Percentiles rank a stretch among this genome's conserved stretches.
Evolutionary conservation across 192 early-diverging fungal species (phyloP).

Genomic region (Mortierella hygrophila): DNA sequence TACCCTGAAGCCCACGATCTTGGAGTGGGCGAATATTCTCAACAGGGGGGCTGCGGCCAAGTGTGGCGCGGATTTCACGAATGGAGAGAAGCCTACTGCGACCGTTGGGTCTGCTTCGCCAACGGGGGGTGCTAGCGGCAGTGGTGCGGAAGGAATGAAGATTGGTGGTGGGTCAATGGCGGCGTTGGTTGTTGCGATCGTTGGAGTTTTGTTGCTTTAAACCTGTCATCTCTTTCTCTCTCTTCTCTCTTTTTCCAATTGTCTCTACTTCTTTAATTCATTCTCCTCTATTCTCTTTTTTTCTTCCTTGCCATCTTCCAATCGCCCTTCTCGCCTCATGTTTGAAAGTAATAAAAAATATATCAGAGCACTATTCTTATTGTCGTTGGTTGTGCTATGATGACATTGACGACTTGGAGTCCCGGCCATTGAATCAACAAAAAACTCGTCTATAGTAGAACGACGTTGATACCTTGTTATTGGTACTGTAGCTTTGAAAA

Average conservation of each 20-base stretch:
- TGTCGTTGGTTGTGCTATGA: neutral
- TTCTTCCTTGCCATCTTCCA: neutral
- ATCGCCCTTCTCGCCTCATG: neutral
- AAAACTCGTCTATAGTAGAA: neutral
- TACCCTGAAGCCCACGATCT: neutral
- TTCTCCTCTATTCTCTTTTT: neutral
- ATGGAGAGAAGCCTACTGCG: slow-evolving; percentile 22
- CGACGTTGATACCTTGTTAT: neutral
- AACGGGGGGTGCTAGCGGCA: neutral
- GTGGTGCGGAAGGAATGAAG: neutral
- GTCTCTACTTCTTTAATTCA: too few species aligned
- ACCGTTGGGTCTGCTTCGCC: neutral
- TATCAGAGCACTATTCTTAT: neutral
- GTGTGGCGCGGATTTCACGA: slow-evolving; percentile 41
- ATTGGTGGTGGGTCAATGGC: neutral
- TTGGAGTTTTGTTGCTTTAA: slow-evolving; percentile 6
- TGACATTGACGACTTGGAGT: neutral
- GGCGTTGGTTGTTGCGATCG: neutral
- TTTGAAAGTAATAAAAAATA: slow-evolving; percentile 5
- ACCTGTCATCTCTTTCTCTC: neutral
- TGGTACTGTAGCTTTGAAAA: too few species aligned
- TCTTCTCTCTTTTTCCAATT: neutral
- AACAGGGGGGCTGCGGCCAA: slow-evolving; percentile 31
- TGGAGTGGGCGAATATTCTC: slow-evolving; percentile 29
- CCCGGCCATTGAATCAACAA: neutral